phyloP scores from a whole-genome alignment of 2,329 filamentous ascomycete genomes.

The Colletotrichum magnum region DNA sequence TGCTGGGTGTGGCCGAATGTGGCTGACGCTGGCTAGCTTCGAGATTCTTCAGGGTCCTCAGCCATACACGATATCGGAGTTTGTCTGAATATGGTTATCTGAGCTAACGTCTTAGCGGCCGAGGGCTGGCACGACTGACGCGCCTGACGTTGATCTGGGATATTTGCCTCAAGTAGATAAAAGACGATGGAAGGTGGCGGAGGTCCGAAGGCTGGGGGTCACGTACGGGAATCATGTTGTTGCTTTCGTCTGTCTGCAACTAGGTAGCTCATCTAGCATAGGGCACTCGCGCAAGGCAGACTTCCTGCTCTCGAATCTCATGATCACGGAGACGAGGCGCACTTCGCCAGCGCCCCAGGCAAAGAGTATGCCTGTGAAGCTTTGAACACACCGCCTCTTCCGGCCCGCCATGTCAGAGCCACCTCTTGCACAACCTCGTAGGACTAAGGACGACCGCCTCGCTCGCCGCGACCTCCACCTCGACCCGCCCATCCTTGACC shows the following conservation, averaged over 20 bases:
- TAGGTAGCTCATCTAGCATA: too few species aligned
- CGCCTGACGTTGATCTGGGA: background rate
- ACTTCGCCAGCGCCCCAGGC: too few species aligned
- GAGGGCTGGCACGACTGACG: background rate
- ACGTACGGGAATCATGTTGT: too few species aligned
- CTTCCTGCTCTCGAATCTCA: too few species aligned
- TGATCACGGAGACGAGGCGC: too few species aligned
- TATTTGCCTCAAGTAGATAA: background rate
- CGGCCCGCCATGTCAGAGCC: background rate
- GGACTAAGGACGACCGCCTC: conserved; percentile 55
- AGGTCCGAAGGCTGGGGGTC: too few species aligned
- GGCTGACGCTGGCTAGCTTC: background rate
- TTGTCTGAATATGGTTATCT: conserved; percentile 38
- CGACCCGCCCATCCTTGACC: conserved; percentile 53
- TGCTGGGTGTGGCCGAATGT: background rate
- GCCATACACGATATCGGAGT: background rate
- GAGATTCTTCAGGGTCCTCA: background rate
- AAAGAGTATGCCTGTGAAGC: too few species aligned
- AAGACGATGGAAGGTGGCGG: too few species aligned
- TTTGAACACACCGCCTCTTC: background rate
- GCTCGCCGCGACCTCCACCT: conserved; percentile 58
- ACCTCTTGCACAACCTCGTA: background rate
- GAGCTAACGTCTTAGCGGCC: background rate
- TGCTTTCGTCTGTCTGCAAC: too few species aligned
- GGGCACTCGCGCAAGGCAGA: too few species aligned